A percentile compares a stretch with the other conserved stretches of the same genome.
These are phyloP conservation scores for Prunus persica DNA, from an alignment of 306 rosid genomes.

Conservation along the genomic window Prunus_persica_NCBIv2 NC_034015.1:19730001-19730500, in stretches of 20 bases:
- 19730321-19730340: constrained; percentile 43
- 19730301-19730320: constrained; percentile 26
- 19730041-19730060: constrained; percentile 59
- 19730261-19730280: constrained; percentile 39
- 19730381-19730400: constrained; percentile 22
- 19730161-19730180: constrained; percentile 22
- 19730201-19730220: constrained; percentile 37
- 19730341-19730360: constrained; percentile 10
- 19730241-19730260: constrained; percentile 35
- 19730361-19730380: constrained; percentile 26
- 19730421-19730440: neutral
- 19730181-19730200: constrained; percentile 33
- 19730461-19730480: neutral
- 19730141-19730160: constrained; percentile 27
- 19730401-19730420: constrained; percentile 9
- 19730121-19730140: constrained; percentile 20
- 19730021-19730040: constrained; percentile 55
- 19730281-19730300: constrained; percentile 50
- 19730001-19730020: constrained; percentile 76
- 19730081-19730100: constrained; percentile 71
- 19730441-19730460: too few species aligned
- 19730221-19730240: constrained; percentile 44
- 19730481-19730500: neutral
- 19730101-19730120: constrained; percentile 3
- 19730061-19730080: constrained; percentile 66